Base-by-base conservation (phyloP, 2,329 filamentous ascomycete genomes). In the Phialemonium atrogriseum region DNA sequence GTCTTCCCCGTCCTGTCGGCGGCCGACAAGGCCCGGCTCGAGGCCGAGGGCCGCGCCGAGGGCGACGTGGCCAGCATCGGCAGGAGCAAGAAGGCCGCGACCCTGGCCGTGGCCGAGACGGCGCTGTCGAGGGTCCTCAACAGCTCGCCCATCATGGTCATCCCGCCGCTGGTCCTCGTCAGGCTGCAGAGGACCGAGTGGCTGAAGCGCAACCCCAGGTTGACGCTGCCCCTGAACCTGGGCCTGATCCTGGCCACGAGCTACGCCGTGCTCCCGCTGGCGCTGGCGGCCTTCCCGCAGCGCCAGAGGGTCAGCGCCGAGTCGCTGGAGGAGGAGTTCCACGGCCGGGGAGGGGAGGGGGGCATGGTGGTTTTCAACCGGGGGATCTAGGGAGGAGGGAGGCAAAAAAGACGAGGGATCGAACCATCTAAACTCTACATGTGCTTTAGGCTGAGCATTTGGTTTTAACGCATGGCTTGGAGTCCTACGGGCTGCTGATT, bases 351-450 rank as follows among this genome's bases (percentile, higher is more conserved):
- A 19, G 89, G 88, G 1, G 73, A 80, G 41, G 73, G 73, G 33
- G 88, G 84, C 0, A 68, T 86, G 64, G 84, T 98, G n/a, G 85
- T 93, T 54, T 96, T 98, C 60, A 96, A 98, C 59, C 76, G 91
- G 50, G 91, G 91, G 10, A 89, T 98, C 48, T 95, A 64, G 60
- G 35, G 25, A n/a, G 21, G 18, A 7, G 24, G 24, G 23, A 26
- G 18, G n/a, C n/a, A n/a, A n/a, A n/a, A n/a, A n/a, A n/a, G n/a
- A n/a, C n/a, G n/a, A n/a, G n/a, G n/a, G n/a, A n/a, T n/a, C n/a
- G n/a, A n/a, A n/a, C n/a, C n/a, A n/a, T n/a, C n/a, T n/a, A n/a
- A n/a, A n/a, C n/a, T n/a, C n/a, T n/a, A n/a, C n/a, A n/a, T n/a
- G n/a, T n/a, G n/a, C n/a, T n/a, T n/a, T n/a, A n/a, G n/a, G n/a